Evolutionary conservation across 2,329 filamentous ascomycete genomes (phyloP), one percentile per base, ranked within the genome.

Genomic region (Fusarium kyushuense): DNA sequence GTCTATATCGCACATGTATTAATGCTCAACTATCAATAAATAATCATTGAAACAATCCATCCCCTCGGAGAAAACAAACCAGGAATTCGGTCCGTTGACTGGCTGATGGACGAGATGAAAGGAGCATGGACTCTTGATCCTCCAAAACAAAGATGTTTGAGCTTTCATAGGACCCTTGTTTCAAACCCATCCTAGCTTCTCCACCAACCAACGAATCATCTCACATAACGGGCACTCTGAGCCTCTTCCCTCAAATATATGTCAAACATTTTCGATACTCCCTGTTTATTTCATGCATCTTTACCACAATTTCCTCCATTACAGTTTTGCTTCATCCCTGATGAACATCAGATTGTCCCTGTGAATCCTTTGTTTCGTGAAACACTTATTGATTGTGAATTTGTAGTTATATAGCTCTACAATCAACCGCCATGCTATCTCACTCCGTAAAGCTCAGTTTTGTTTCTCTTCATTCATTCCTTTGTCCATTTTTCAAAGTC

Each of bases 191-290:
- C 46, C 61, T 64, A 67, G 64, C 38, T 38, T 32, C 33, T 47
- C 3, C 14, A 25, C 12, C 29, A 14, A 19, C 10, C 10, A 23
- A 43, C 64, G 35, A 67, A 67, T 67, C 64, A 67, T n/a, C 12
- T 32, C 5, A 3, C 10, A n/a, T 14, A 43, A 9, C 35, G 4
- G 58, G 45, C 65, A 72, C 60, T 61, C 65, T 71, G 33, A 51
- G 47, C 13, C 23, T 21, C 33, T 69, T 56, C 52, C 48, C 32
- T 67, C 67, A 65, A 46, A 56, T 69, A 71, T 54, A 72, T 61
- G 53, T 59, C 47, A 67, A 46, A 54, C 16, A 48, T 65, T 64
- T 54, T 33, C 35, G 42, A 54, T 36, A 43, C 38, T 51, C 21
- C 57, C 32, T 36, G 49, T 36, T 53, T 45, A 54, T 48, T 51